Evolutionary conservation across 2,329 filamentous ascomycete genomes (phyloP).

Genomic region (Septoria linicola): DNA sequence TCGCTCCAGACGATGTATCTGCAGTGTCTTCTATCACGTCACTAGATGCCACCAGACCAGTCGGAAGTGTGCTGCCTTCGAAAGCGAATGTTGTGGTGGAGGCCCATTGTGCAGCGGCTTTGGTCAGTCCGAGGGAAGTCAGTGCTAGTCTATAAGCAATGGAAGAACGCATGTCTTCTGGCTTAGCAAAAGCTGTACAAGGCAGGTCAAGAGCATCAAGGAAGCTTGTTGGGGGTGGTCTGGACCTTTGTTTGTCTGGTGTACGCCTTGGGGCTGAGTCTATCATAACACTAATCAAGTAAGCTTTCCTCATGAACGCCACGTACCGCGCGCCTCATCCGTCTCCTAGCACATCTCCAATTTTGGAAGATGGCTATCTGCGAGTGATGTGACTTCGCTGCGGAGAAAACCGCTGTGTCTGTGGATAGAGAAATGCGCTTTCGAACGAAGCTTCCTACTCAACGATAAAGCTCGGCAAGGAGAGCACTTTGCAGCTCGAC

Average conservation of each 20-base stretch:
- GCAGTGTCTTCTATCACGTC: slow-evolving; percentile 2
- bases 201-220: not conserved
- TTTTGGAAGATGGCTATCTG: too few species aligned
- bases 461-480: slow-evolving; percentile 3
- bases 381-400: too few species aligned
- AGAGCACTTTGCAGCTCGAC: not conserved
- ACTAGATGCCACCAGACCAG: slow-evolving; percentile 4
- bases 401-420: too few species aligned
- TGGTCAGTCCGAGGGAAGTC: not conserved
- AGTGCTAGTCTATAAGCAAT: not conserved
- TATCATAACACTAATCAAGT: not conserved
- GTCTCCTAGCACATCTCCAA: not conserved
- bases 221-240: not conserved
- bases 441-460: too few species aligned
- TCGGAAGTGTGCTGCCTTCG: slow-evolving; percentile 7
- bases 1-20: not conserved
- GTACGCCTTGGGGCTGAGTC: not conserved
- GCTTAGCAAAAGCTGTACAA: too few species aligned
- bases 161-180: not conserved
- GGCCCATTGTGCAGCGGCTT: not conserved
- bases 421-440: too few species aligned
- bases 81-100: slow-evolving; percentile 18
- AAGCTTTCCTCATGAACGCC: not conserved
- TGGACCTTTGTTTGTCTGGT: not conserved
- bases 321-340: not conserved